Conservation (phyloP, 257 asterid species). For the Przewalskia tangutica region DNA sequence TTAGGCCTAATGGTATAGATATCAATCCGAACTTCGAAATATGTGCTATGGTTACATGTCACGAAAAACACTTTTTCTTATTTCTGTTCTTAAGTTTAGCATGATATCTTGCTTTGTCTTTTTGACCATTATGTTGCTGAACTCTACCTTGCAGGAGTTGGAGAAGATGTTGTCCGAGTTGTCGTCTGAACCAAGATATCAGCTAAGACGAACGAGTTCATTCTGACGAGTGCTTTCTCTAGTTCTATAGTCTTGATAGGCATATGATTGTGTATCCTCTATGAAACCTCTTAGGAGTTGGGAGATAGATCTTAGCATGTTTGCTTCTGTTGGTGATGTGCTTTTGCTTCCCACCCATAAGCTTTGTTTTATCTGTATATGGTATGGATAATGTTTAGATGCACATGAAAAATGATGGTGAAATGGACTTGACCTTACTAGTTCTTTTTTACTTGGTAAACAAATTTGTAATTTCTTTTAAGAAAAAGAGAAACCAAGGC, state of each 20-base stretch:
- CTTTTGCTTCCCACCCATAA: not conserved
- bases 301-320: not conserved
- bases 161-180: slow-evolving; percentile 21
- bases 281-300: not conserved
- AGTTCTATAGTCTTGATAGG: not conserved
- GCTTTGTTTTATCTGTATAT: not conserved
- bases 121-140: not conserved
- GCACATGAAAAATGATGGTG: not conserved
- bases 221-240: slow-evolving; percentile 21
- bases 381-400: not conserved
- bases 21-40: not conserved
- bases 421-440: not conserved
- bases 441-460: not conserved
- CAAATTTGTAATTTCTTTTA: not conserved
- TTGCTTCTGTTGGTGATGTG: not conserved
- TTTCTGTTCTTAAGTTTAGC: not conserved
- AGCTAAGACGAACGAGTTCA: slow-evolving; percentile 69
- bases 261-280: not conserved
- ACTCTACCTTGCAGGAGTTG: slow-evolving; percentile 45
- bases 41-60: not conserved
- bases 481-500: not conserved
- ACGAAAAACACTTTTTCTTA: not conserved
- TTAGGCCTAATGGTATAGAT: not conserved
- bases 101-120: not conserved
- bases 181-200: slow-evolving; percentile 47